A percentile compares a stretch with the other conserved stretches of the same genome.
Conservation (phyloP, 805 yeast genomes). For the Monosporozyma yasuniensis region DNA sequence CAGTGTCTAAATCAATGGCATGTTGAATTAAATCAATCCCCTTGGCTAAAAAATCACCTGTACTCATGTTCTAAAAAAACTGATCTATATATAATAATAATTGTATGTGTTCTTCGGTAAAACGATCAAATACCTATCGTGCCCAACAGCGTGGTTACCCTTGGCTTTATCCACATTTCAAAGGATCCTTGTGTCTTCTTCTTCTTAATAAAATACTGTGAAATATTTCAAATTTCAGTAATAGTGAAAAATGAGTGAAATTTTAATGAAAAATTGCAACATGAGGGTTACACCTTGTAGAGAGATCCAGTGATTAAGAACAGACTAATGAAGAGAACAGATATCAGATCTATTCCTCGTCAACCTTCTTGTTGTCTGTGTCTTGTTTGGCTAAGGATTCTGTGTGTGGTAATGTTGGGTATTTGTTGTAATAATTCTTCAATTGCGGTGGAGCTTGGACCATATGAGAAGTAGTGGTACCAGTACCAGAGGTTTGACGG, state of each 20-base stretch:
- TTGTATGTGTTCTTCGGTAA: too few species aligned
- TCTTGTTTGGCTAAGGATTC: conserved; percentile 18
- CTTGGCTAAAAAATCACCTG: conserved; percentile 76
- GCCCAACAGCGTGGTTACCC: too few species aligned
- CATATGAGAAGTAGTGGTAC: background rate
- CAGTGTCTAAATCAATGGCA: conserved; percentile 91
- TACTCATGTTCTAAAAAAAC: conserved; percentile 26
- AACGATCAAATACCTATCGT: too few species aligned
- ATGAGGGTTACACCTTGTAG: background rate
- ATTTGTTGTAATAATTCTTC: conserved; percentile 19
- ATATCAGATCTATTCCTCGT: background rate
- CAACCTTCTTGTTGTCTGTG: background rate
- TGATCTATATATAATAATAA: background rate
- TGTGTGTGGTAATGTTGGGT: conserved; percentile 27
- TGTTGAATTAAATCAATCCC: conserved; percentile 92
- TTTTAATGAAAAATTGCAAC: background rate
- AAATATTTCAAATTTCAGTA: too few species aligned
- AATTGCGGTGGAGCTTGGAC: conserved; percentile 6
- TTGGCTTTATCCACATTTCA: too few species aligned
- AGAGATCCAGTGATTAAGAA: too few species aligned
- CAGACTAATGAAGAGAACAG: too few species aligned
- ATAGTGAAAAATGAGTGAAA: background rate
- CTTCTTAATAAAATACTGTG: too few species aligned
- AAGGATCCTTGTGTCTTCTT: too few species aligned
- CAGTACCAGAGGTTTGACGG: conserved; percentile 1